Base-by-base conservation (phyloP, 306 rosid species). In the Sicyos baderoa region DNA sequence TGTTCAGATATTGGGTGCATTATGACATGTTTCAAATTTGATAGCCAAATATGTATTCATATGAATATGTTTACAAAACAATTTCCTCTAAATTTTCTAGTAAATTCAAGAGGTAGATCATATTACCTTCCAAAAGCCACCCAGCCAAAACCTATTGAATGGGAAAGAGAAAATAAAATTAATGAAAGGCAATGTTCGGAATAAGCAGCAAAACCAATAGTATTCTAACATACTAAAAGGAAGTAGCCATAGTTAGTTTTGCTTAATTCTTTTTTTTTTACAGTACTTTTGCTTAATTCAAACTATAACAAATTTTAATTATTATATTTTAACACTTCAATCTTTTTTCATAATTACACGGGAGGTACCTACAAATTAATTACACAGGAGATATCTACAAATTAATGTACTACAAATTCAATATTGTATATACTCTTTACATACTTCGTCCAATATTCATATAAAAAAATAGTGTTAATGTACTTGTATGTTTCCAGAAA, bases 81-180 rank as follows among this genome's bases (percentile, higher is more conserved):
- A 49, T 0, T 15, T 63, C 23, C 56, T 29, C 45, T 0, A 53
- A 50, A 51, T 49, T 12, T 15, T 11, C 44, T 16, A 17, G 45
- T 49, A 22, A 52, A n/a, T 52, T 32, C 32, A 54, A 71, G 37
- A 42, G 53, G 37, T 6, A 52, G 10, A 52, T 52, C 62, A 27
- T 29, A 53, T 53, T 84, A 92, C 97, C 97, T 92, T 92, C 86
- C 87, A 92, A 75, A 89, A 27, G 83, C 97, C 97, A 84, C 97
- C 97, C 73, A 72, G 86, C 97, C 97, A 92, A 87, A 92, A 92
- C 97, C 97, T 91, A 72, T 70, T 7, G 61, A 18, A 74, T 70
- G 53, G 49, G 18, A 77, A 61, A 79, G 14, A 40, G 67, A 57
- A 65, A 57, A 40, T 66, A 64, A 32, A 66, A 68, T 68, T 45